Percentiles rank a stretch among this genome's conserved stretches.
These are phyloP conservation scores for Besnoitia besnoiti DNA, from an alignment of 169 alveolate species.

Conservation along the genomic window DNA sequence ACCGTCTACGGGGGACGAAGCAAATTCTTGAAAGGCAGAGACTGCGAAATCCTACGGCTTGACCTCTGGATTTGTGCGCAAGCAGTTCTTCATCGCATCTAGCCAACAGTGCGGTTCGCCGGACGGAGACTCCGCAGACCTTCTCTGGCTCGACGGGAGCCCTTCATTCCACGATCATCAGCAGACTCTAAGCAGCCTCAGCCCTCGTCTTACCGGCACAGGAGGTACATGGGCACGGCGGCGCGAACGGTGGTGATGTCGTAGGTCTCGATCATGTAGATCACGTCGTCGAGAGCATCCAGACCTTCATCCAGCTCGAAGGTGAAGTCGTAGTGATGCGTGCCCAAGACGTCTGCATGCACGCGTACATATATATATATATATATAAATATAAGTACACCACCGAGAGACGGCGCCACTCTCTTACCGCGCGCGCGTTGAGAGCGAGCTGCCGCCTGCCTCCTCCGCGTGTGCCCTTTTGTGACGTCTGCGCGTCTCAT, in stretches of 20 bases:
- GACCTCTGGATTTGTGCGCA: too few species aligned
- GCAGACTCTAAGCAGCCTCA: not conserved
- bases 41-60: too few species aligned
- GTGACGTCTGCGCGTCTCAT: not conserved
- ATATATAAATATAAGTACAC: not conserved
- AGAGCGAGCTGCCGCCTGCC: not conserved
- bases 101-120: too few species aligned
- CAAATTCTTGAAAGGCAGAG: too few species aligned
- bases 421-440: not conserved
- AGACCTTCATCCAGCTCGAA: constrained; percentile 81
- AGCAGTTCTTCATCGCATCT: too few species aligned
- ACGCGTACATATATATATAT: not conserved
- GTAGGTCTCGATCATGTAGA: constrained; percentile 86
- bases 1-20: too few species aligned
- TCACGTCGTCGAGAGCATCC: constrained; percentile 79
- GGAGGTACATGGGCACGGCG: constrained; percentile 87
- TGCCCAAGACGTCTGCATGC: constrained; percentile 76
- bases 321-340: constrained; percentile 83
- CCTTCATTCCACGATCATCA: not conserved
- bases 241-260: constrained; percentile 90
- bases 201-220: constrained; percentile 72
- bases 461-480: not conserved
- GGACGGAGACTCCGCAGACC: too few species aligned
- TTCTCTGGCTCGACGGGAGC: too few species aligned
- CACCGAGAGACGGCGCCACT: not conserved